Conservation (phyloP, 345 rosid species). For the Populus tremula region DNA sequence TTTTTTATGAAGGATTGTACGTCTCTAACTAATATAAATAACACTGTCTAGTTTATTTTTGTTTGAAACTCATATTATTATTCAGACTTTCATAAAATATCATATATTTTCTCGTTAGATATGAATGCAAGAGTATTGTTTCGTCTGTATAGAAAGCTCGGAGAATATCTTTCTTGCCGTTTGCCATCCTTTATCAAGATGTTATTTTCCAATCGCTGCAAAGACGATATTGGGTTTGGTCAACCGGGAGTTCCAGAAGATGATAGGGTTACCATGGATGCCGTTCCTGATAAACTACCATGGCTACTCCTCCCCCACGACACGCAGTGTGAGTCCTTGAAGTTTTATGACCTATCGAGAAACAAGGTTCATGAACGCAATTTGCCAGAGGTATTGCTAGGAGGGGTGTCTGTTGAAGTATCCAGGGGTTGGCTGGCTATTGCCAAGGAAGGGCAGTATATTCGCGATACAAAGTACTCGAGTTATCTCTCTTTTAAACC, state of each 20-base stretch:
- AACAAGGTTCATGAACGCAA: not conserved
- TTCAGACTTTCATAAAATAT: too few relatives aligned
- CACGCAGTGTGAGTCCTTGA: not conserved
- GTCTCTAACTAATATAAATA: too few relatives aligned
- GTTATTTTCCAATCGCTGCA: not conserved
- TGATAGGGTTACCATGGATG: not conserved
- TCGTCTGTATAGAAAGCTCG: not conserved
- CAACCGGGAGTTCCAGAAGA: not conserved
- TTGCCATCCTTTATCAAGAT: not conserved
- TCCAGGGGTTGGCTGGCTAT: not conserved
- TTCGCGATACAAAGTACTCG: not conserved
- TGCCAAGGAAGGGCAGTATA: not conserved
- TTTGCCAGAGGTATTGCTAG: not conserved
- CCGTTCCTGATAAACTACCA: not conserved
- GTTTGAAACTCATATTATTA: too few relatives aligned
- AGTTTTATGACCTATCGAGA: not conserved
- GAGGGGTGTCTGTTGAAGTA: not conserved
- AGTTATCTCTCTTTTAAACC: not conserved
- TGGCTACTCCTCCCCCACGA: not conserved
- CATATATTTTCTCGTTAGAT: too few relatives aligned
- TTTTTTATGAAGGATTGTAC: too few relatives aligned
- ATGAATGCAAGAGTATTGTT: too few relatives aligned
- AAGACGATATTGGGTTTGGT: not conserved
- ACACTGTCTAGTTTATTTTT: too few relatives aligned
- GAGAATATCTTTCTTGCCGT: not conserved